These are phyloP conservation scores for Elongisporangium anandrum DNA, from an alignment of 352 stramenopile species.

Conservation along the genomic window DNA sequence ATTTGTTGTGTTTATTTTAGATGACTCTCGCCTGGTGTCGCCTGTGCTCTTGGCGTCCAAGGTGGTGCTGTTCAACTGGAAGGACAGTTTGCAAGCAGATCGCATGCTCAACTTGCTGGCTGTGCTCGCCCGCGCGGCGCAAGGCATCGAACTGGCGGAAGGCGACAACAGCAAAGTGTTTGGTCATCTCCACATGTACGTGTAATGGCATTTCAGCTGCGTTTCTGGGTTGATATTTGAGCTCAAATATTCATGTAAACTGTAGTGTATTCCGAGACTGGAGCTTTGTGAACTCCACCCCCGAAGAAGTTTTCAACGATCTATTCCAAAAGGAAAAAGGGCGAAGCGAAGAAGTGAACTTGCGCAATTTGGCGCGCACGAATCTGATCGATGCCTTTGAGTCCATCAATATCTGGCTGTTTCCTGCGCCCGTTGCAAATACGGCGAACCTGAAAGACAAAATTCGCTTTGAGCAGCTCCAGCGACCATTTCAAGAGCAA, in stretches of 20 bases:
- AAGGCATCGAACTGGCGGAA: slow-evolving; percentile 76
- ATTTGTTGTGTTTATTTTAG: slow-evolving; percentile 13
- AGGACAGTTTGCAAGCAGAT: slow-evolving; percentile 82
- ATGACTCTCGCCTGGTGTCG: slow-evolving; percentile 81
- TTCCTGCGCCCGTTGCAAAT: slow-evolving; percentile 72
- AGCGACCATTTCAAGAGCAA: slow-evolving; percentile 72
- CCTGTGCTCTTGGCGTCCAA: slow-evolving; percentile 83
- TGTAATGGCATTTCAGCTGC: slow-evolving; percentile 2
- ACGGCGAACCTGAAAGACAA: slow-evolving; percentile 76
- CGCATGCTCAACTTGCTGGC: slow-evolving; percentile 83
- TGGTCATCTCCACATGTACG: slow-evolving; percentile 84
- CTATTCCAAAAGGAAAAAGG: slow-evolving; percentile 83
- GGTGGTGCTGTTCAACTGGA: slow-evolving; percentile 88
- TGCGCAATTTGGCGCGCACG: slow-evolving; percentile 70
- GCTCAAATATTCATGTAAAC: no score
- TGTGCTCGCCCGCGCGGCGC: slow-evolving; percentile 69
- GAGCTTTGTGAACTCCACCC: slow-evolving; percentile 84
- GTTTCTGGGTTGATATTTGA: no score
- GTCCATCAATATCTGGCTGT: slow-evolving; percentile 86
- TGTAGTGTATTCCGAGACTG: slow-evolving; percentile 83
- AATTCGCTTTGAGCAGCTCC: slow-evolving; percentile 83
- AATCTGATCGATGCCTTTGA: slow-evolving; percentile 80
- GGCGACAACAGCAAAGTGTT: slow-evolving; percentile 81
- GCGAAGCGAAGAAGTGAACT: slow-evolving; percentile 70
- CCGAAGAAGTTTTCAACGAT: slow-evolving; percentile 73